Evolutionary conservation across 2,329 filamentous ascomycete species (phyloP), one percentile per base, ranked within the genome.

Genomic region (Chalaropsis thielavioides): DNA sequence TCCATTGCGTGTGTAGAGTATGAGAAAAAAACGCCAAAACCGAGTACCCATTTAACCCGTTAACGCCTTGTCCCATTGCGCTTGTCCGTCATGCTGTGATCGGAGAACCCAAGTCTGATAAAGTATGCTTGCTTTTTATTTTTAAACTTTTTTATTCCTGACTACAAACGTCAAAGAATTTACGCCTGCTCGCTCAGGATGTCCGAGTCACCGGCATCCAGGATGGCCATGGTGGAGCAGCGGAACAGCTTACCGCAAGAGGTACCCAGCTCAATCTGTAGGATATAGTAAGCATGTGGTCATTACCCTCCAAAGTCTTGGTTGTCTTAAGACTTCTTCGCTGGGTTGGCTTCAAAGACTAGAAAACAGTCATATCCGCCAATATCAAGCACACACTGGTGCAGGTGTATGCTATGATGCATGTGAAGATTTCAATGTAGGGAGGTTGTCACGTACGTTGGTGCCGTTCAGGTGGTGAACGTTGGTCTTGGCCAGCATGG

Each of bases 171-270:
- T 63, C 51, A 19, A 64, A 40, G 58, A 63, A 64, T 67, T 67
- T 67, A 67, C 62, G 58, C 66, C 77, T 86, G 85, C 78, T 90
- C 86, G 79, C 81, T 87, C 73, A 99, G 85, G 79, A 99, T 99
- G 80, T 99, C 94, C 72, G 90, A 96, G 86, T 97, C 89, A 86
- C 92, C 94, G 76, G 92, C 91, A 80, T 99, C 94, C 71, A 97
- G 82, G 76, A 97, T 88, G 73, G 92, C 87, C 89, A 99, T 95
- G 79, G 92, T 96, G 72, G 90, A 92, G 86, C 90, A 95, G 73
- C 91, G 86, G 88, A 95, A 99, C 76, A 99, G 88, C 84, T 97
- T 97, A 83, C 94, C 94, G 82, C 92, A 96, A 72, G 91, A 92
- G 76, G 92, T 97, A 75, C 94, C 94, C 71, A 99, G 85, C 83